Conservation (phyloP, 345 rosid species). For the Carallia pectinifolia region DNA sequence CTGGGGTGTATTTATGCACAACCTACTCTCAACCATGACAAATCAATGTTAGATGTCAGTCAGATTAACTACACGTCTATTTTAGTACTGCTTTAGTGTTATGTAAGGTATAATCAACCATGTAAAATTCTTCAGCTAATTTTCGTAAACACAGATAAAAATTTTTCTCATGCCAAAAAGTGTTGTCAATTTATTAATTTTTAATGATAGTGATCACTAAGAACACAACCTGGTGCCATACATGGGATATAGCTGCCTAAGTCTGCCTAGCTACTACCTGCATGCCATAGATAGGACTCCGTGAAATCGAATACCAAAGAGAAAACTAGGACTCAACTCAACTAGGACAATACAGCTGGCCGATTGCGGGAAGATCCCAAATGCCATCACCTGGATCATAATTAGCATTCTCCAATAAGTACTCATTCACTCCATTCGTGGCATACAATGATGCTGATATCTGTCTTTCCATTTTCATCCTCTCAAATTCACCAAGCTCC, state of each 20-base stretch:
- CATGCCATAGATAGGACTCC: background rate
- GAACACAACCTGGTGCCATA: background rate
- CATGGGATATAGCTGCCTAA: background rate
- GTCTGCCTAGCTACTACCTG: background rate
- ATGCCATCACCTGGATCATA: constrained; percentile 45
- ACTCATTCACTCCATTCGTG: constrained; percentile 53
- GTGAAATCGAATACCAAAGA: background rate
- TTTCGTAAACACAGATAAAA: no score
- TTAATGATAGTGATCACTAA: no score
- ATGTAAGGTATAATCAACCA: no score
- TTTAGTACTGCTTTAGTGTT: no score
- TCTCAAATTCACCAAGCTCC: constrained; percentile 36
- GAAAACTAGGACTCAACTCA: background rate
- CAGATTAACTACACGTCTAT: no score
- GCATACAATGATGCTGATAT: constrained; percentile 64
- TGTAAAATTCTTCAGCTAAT: no score
- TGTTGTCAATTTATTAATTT: no score
- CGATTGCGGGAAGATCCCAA: constrained; percentile 65
- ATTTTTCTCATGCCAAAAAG: no score
- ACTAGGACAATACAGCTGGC: constrained; percentile 37
- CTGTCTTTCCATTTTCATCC: constrained; percentile 62
- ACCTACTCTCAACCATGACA: no score
- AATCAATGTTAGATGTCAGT: no score
- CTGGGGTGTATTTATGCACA: no score
- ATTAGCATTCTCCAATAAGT: constrained; percentile 32